Percentiles rank a stretch among this genome's conserved stretches.
phyloP scores from a whole-genome alignment of 2,329 filamentous ascomycete genomes.

The Colletotrichum sp. region DNA sequence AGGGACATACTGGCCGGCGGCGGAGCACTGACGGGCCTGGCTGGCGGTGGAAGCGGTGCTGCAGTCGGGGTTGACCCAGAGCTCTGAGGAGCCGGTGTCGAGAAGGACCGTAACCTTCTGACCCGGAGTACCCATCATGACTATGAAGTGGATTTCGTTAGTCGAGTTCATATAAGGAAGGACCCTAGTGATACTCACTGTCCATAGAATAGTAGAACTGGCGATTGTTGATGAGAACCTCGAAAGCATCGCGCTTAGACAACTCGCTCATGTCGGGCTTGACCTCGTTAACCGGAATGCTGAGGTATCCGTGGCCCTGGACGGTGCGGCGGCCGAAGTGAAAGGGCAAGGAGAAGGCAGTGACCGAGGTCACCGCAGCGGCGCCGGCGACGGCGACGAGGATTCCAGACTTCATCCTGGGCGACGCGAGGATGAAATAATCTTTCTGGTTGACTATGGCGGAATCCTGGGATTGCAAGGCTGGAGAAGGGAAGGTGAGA shows the following conservation, averaged over 20 bases:
- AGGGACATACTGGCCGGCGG: constrained; percentile 51
- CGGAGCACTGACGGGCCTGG: constrained; percentile 40
- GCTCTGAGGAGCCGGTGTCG: constrained; percentile 58
- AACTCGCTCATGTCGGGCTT: neutral
- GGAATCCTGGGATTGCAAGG: neutral
- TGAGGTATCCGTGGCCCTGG: constrained; percentile 40
- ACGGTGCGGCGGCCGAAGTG: constrained; percentile 25
- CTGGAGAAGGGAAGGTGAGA: neutral
- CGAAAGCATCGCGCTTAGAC: constrained; percentile 26
- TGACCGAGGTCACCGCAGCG: constrained; percentile 8
- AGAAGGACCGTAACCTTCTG: constrained; percentile 52
- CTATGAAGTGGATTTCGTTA: constrained; percentile 28
- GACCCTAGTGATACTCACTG: constrained; percentile 28
- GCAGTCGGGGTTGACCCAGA: constrained; percentile 61
- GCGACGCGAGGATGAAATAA: neutral
- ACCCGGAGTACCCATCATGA: constrained; percentile 45
- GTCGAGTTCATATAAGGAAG: neutral
- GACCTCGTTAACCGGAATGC: constrained; percentile 35
- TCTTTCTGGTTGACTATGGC: neutral
- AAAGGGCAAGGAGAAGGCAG: constrained; percentile 26
- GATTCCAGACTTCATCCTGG: constrained; percentile 4
- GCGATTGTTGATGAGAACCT: constrained; percentile 37
- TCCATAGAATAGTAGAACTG: constrained; percentile 45
- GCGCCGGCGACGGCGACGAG: neutral
- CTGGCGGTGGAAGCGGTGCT: constrained; percentile 36